phyloP scores from a whole-genome alignment of 208 protist genomes.

The Vickermania ingenoplastis region DNA sequence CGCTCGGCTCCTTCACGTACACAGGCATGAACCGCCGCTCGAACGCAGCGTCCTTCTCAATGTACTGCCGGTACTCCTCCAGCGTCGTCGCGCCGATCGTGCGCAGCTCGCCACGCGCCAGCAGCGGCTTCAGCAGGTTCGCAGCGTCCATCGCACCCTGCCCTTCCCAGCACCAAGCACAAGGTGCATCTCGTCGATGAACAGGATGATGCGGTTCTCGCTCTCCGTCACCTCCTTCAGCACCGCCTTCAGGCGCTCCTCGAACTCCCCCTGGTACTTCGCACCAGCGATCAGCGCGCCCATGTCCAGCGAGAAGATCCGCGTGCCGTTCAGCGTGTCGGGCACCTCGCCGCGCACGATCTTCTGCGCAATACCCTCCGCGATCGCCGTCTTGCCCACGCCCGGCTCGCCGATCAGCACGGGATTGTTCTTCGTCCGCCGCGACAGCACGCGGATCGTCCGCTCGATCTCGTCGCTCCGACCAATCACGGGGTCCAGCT shows the following conservation, averaged over 20 bases:
- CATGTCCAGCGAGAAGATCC: constrained; percentile 90
- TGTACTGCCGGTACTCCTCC: constrained; percentile 92
- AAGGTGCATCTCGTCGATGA: constrained; percentile 98
- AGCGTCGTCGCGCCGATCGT: constrained; percentile 95
- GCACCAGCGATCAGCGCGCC: constrained; percentile 95
- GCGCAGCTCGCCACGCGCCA: constrained; percentile 89
- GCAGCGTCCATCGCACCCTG: constrained; percentile 91
- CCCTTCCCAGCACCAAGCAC: constrained; percentile 92
- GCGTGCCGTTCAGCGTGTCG: constrained; percentile 38
- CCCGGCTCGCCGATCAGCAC: constrained; percentile 93
- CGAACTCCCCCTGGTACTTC: constrained; percentile 97
- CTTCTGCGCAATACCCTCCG: constrained; percentile 63
- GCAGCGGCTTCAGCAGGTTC: constrained; percentile 96
- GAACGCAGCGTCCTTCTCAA: constrained; percentile 96
- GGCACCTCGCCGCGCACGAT: constrained; percentile 71
- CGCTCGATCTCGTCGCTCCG: constrained; percentile 95
- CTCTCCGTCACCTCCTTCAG: constrained; percentile 92
- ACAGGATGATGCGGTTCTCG: constrained; percentile 93
- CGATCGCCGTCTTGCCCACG: constrained; percentile 72
- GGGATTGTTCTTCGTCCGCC: constrained; percentile 98
- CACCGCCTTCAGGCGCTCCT: constrained; percentile 96
- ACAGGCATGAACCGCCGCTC: constrained; percentile 95
- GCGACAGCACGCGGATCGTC: constrained; percentile 84
- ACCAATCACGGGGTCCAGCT: constrained; percentile 95
- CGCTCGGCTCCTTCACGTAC: constrained; percentile 85